phyloP scores from a whole-genome alignment of 805 yeast genomes.

The Saturnispora silvae region DNA sequence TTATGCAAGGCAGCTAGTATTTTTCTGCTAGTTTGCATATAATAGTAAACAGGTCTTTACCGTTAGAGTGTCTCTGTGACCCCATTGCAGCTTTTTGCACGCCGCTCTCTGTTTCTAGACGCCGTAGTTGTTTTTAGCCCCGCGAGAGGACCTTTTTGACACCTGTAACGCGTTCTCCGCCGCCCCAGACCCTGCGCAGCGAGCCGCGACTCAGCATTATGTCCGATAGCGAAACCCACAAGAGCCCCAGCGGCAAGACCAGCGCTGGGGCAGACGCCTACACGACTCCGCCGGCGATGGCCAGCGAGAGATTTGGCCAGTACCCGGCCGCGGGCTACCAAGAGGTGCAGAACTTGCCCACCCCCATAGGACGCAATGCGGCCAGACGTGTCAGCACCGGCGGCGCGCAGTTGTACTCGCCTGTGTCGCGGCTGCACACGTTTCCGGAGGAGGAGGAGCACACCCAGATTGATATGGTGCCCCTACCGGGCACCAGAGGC shows the following conservation, averaged over 20 bases:
- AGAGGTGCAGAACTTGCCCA: constrained; percentile 18
- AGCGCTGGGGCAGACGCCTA: background rate
- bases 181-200: too few species aligned
- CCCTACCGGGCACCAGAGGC: background rate
- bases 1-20: too few species aligned
- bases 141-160: too few species aligned
- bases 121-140: too few species aligned
- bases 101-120: too few species aligned
- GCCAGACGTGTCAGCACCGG: background rate
- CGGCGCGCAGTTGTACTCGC: background rate
- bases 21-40: too few species aligned
- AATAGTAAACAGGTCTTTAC: too few species aligned
- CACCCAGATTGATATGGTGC: background rate
- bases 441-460: constrained; percentile 5
- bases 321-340: background rate
- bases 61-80: too few species aligned
- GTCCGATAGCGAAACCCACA: constrained; percentile 1
- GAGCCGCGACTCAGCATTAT: too few species aligned
- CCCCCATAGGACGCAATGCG: constrained; percentile 15
- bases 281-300: constrained; percentile 10
- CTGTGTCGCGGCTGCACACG: background rate
- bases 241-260: background rate
- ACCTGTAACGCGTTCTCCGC: too few species aligned
- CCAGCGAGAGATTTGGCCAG: background rate
- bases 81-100: too few species aligned